phyloP scores from a whole-genome alignment of 805 yeast species.

The Nakazawaea sp. region DNA sequence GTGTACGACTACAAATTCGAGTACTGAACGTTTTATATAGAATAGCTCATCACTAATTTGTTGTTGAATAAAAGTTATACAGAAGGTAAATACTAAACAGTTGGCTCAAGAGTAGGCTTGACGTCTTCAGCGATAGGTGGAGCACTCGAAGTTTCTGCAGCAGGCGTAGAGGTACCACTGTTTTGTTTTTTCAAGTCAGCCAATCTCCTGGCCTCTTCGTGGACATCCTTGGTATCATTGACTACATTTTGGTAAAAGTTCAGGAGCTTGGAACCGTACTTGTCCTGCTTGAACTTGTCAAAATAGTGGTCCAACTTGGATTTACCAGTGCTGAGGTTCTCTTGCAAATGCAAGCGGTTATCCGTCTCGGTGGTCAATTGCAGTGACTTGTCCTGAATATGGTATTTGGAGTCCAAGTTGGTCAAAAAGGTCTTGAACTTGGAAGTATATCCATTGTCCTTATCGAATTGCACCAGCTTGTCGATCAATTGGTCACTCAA shows the following conservation, averaged over 20 bases:
- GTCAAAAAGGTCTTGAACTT: conserved; percentile 51
- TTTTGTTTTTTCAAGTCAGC: conserved; percentile 47
- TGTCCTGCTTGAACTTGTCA: conserved; percentile 37
- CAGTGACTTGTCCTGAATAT: conserved; percentile 46
- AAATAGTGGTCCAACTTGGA: conserved; percentile 35
- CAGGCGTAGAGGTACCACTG: neutral
- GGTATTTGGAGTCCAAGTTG: conserved; percentile 54
- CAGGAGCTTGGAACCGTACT: conserved; percentile 54
- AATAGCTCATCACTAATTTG: too few species aligned
- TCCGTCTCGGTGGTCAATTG: conserved; percentile 25
- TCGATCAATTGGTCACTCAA: conserved; percentile 55
- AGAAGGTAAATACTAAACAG: too few species aligned
- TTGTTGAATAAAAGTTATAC: too few species aligned
- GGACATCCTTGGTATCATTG: conserved; percentile 55
- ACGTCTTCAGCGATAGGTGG: neutral
- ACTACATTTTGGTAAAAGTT: conserved; percentile 50
- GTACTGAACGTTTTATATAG: too few species aligned
- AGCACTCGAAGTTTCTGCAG: neutral
- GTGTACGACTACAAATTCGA: conserved; percentile 17
- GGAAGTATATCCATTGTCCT: conserved; percentile 52
- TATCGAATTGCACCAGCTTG: conserved; percentile 57
- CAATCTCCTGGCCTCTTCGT: conserved; percentile 66
- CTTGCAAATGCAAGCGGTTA: conserved; percentile 32
- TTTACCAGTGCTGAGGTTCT: conserved; percentile 28
- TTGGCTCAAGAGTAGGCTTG: conserved; percentile 4